phyloP scores from a whole-genome alignment of 768 basidiomycete genomes.

The Trametopsis cervina region DNA sequence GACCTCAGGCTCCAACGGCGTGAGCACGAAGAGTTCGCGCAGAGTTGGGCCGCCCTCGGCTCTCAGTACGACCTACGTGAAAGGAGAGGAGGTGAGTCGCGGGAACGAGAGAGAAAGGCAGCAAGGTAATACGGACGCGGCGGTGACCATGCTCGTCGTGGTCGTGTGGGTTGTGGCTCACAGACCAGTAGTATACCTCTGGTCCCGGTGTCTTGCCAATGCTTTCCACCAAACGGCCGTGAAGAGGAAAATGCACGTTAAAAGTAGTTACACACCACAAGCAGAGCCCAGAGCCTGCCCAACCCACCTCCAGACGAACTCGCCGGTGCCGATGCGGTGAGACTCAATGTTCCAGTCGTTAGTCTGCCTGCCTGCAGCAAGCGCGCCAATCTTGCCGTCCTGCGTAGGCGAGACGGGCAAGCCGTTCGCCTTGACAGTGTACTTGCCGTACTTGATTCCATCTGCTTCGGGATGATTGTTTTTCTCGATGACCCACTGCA shows the following conservation, averaged over 20 bases:
- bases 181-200: neutral
- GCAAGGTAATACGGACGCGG: no score
- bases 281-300: no score
- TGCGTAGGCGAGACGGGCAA: neutral
- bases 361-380: neutral
- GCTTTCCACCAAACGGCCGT: no score
- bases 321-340: neutral
- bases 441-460: neutral
- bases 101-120: no score
- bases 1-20: neutral
- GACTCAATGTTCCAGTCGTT: neutral
- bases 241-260: no score
- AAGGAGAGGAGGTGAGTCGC: no score
- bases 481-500: neutral
- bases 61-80: neutral
- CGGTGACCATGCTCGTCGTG: neutral
- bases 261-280: no score
- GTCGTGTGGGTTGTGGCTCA: neutral
- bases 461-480: neutral
- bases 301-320: neutral
- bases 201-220: neutral
- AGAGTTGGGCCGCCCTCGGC: neutral
- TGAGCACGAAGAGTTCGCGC: neutral
- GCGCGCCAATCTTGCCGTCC: neutral
- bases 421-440: neutral